These are phyloP conservation scores for Meyerozyma smithsonii DNA, from an alignment of 1,139 yeast genomes.

Conservation along the genomic window DNA sequence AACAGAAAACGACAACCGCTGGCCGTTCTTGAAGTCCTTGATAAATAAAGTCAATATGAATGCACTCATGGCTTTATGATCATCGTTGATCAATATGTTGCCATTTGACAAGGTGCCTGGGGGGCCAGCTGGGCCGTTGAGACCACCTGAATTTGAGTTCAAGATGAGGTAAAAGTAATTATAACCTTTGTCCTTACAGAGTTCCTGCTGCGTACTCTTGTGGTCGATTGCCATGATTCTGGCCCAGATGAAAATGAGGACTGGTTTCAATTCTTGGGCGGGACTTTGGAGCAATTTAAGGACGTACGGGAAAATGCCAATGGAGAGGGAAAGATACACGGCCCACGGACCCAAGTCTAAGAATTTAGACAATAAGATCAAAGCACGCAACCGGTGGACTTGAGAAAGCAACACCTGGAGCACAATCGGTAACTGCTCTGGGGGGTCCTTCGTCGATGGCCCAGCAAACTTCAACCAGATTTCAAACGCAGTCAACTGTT, in stretches of 20 bases:
- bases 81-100: conserved; percentile 50
- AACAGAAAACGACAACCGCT: conserved; percentile 69
- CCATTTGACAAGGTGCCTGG: conserved; percentile 18
- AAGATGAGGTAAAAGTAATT: conserved; percentile 81
- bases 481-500: conserved; percentile 92
- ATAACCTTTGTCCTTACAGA: conserved; percentile 87
- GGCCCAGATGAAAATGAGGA: conserved; percentile 94
- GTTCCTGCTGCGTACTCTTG: conserved; percentile 84
- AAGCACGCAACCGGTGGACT: conserved; percentile 86
- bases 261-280: conserved; percentile 92
- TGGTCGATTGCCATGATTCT: conserved; percentile 95
- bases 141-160: conserved; percentile 26
- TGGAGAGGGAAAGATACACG: conserved; percentile 84
- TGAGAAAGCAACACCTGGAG: conserved; percentile 90
- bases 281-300: conserved; percentile 88
- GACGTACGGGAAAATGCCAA: conserved; percentile 95
- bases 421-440: conserved; percentile 92
- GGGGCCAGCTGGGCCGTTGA: conserved; percentile 25
- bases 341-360: conserved; percentile 98
- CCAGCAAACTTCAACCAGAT: conserved; percentile 89
- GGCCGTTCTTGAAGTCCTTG: conserved; percentile 75
- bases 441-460: conserved; percentile 78
- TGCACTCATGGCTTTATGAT: conserved; percentile 94
- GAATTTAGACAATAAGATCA: conserved; percentile 77
- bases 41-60: conserved; percentile 82